Evolutionary conservation across 2,329 filamentous ascomycete genomes (phyloP).

Genomic region (Colletotrichum simmondsii): DNA sequence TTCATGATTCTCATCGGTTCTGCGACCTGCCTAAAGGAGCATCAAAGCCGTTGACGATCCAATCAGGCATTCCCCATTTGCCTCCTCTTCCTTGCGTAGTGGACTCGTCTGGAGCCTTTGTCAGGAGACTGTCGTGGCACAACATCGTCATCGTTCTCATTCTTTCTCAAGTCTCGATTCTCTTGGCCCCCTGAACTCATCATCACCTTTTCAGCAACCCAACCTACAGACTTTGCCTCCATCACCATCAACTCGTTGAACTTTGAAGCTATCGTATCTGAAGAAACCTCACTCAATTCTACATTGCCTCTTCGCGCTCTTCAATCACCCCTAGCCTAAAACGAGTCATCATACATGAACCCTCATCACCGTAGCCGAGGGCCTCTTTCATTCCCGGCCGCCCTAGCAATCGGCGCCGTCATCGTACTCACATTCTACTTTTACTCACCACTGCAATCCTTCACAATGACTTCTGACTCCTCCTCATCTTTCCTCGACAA

Average conservation of each 20-base stretch:
- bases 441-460: background rate
- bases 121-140: background rate
- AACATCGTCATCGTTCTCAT: background rate
- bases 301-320: background rate
- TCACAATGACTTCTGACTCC: background rate
- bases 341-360: constrained; percentile 4
- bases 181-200: background rate
- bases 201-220: background rate
- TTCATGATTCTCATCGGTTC: background rate
- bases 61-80: background rate
- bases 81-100: background rate
- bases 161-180: background rate
- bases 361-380: constrained; percentile 4
- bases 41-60: background rate
- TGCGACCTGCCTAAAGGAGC: constrained; percentile 1
- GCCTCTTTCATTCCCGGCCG: constrained; percentile 1
- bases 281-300: background rate
- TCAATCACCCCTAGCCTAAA: background rate
- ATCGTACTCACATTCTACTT: constrained; percentile 1
- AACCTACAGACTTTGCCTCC: background rate
- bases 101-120: background rate
- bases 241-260: background rate
- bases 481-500: background rate
- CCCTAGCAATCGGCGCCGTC: constrained; percentile 7
- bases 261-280: background rate